Base-by-base conservation (phyloP, 352 stramenopile species). In the Paralagenidium karlingii region DNA sequence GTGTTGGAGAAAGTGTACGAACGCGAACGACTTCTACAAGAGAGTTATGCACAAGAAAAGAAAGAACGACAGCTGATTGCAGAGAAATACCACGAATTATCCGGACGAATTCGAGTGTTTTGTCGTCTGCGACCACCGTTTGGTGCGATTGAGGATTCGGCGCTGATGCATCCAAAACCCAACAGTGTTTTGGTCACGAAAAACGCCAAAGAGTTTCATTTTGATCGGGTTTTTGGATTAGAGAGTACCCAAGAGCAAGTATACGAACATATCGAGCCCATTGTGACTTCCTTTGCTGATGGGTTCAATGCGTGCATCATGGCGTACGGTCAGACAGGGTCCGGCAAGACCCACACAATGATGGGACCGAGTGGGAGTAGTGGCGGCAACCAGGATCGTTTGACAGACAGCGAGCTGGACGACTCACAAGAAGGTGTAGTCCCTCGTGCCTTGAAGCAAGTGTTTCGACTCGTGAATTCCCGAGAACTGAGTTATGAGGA, bases 251-350 rank as follows among this genome's bases (percentile, higher is more conserved):
- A 98, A 46, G 43, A 66, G 16, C 74, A 96, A 44, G 86, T 99
- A 33, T 99, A 96, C 54, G 62, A 83, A 42, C 88, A 98, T 53
- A 82, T 99, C 19, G 87, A 97, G 38, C 90, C 91, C 8, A 63
- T 99, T 28, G 85, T 96, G 16, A 66, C 94, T 32, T 98, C 85
- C 34, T 96, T 98, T 20, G 77, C 97, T 34, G 94, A 99, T 65
- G 95, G 96, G 42, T 98, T 96, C 54, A 96, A 99, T 62, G 91
- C 91, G 5, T 99, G 94, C 53, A 98, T 99, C 51, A 97, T 99
- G 68, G 96, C 96, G 16, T 99, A 99, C 52, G 95, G 95, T 9
- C 94, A 99, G 62, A 99, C 94, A 0, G 73, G 78, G 29, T 86
- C 73, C 10, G 96, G 94, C 26, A 98, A 99, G 62, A 99, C 94